These are phyloP conservation scores for Arthrobotrys musiformis DNA, from an alignment of 2,329 filamentous ascomycete genomes.

Conservation along the genomic window DNA sequence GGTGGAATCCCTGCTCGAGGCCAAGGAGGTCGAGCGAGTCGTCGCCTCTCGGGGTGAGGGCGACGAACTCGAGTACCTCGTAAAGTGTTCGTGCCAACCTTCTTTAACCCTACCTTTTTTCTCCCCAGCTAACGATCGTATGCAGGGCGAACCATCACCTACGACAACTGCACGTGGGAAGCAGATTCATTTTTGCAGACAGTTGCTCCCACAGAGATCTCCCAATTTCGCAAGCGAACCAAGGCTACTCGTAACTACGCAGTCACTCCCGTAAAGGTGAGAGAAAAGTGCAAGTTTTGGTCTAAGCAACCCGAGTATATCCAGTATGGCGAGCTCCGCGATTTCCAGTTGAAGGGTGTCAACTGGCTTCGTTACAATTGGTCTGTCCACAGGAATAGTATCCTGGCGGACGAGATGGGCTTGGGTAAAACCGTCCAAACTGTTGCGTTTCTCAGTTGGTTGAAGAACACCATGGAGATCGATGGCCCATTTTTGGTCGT, in stretches of 20 bases:
- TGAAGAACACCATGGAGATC: constrained; percentile 86
- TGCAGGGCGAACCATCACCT: constrained; percentile 81
- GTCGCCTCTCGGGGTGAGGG: constrained; percentile 85
- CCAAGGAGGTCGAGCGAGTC: constrained; percentile 90
- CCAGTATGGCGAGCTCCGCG: constrained; percentile 82
- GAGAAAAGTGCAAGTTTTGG: constrained; percentile 52
- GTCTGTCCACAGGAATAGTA: constrained; percentile 93
- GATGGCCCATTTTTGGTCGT: constrained; percentile 96
- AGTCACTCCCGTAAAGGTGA: constrained; percentile 27
- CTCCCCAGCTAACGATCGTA: constrained; percentile 34
- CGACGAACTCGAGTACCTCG: constrained; percentile 84
- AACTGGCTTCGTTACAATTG: constrained; percentile 98
- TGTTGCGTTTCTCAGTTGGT: constrained; percentile 93
- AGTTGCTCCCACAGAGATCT: constrained; percentile 35
- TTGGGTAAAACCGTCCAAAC: constrained; percentile 98
- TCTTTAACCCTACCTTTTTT: constrained; percentile 53
- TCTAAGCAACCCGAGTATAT: constrained; percentile 82
- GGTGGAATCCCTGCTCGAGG: constrained; percentile 86
- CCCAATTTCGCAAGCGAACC: constrained; percentile 42
- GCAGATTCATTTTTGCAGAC: constrained; percentile 30
- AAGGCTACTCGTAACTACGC: constrained; percentile 36
- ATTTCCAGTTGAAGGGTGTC: constrained; percentile 91
- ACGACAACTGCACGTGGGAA: constrained; percentile 90
- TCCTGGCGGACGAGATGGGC: constrained; percentile 98
- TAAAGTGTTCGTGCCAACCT: constrained; percentile 76